Conservation (phyloP, 192 early-diverging fungal genomes). For the Spizellomyces sp. region DNA sequence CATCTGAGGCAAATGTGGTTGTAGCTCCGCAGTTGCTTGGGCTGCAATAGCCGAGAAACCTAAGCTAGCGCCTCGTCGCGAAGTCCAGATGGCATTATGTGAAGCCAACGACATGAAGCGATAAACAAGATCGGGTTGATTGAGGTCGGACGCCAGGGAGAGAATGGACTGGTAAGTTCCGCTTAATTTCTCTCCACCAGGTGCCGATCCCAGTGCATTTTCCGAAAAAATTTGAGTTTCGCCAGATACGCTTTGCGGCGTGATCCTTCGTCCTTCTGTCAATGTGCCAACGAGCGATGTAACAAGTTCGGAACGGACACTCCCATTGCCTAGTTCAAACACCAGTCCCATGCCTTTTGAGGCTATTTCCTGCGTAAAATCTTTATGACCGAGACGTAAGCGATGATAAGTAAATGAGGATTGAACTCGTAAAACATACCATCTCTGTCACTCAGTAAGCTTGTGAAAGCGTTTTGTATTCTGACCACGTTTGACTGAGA, state of each 20-base stretch:
- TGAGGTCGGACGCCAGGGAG: conserved; percentile 90
- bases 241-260: conserved; percentile 60
- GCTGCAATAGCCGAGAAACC: conserved; percentile 80
- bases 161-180: conserved; percentile 56
- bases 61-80: conserved; percentile 83
- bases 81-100: conserved; percentile 91
- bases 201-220: conserved; percentile 68
- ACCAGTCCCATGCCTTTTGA: conserved; percentile 85
- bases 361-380: conserved; percentile 84
- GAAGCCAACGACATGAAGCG: conserved; percentile 92
- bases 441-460: conserved; percentile 79
- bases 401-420: conserved; percentile 27
- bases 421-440: conserved; percentile 39
- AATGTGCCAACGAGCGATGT: conserved; percentile 74
- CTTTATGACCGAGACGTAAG: no score
- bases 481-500: conserved; percentile 48
- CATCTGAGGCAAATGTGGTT: conserved; percentile 73
- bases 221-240: conserved; percentile 77
- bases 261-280: conserved; percentile 64
- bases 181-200: conserved; percentile 60
- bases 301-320: conserved; percentile 68
- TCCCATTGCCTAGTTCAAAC: conserved; percentile 77
- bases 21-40: conserved; percentile 76
- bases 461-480: conserved; percentile 79
- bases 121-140: conserved; percentile 91